A percentile compares a stretch with the other conserved stretches of the same genome.
These are phyloP conservation scores for Diaporthe humulicola DNA, from an alignment of 2,329 filamentous ascomycete species.

Conservation along the genomic window DNA sequence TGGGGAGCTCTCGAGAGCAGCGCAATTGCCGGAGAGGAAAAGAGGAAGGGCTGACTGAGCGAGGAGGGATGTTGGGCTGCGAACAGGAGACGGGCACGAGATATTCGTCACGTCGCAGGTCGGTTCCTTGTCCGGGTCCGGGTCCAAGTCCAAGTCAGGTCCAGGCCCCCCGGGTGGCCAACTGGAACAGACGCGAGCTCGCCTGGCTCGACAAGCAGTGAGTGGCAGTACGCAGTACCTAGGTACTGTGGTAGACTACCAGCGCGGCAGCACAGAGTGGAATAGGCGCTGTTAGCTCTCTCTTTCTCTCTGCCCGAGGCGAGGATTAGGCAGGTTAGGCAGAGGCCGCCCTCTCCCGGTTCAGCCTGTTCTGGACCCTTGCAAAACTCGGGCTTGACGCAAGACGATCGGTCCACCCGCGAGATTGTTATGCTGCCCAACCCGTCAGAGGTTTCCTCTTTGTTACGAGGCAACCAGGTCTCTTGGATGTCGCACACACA, in stretches of 20 bases:
- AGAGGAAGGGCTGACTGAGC: not conserved
- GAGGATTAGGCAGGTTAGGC: conserved; percentile 27
- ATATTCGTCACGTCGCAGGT: conserved; percentile 27
- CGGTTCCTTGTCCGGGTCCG: conserved; percentile 29
- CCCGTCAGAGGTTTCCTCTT: not conserved
- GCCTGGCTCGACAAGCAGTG: not conserved
- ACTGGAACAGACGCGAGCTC: conserved; percentile 15
- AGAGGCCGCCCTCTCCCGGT: conserved; percentile 27
- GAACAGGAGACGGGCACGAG: conserved; percentile 20
- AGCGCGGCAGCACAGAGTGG: not conserved
- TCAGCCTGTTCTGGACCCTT: conserved; percentile 27
- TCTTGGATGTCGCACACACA: not conserved
- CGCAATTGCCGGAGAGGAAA: not conserved
- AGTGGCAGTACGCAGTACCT: too few relatives aligned
- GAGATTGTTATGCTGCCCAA: conserved; percentile 24
- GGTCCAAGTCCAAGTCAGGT: conserved; percentile 12
- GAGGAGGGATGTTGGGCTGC: conserved; percentile 8
- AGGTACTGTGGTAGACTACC: too few relatives aligned
- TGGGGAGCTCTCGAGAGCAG: not conserved
- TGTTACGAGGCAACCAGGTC: not conserved
- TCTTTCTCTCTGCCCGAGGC: not conserved
- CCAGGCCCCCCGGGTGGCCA: conserved; percentile 6
- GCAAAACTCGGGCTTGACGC: conserved; percentile 3
- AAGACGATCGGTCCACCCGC: conserved; percentile 4
- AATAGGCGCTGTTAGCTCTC: not conserved